Evolutionary conservation across 2,329 filamentous ascomycete genomes (phyloP), one percentile per base, ranked within the genome.

Genomic region (Talaromyces sp.): DNA sequence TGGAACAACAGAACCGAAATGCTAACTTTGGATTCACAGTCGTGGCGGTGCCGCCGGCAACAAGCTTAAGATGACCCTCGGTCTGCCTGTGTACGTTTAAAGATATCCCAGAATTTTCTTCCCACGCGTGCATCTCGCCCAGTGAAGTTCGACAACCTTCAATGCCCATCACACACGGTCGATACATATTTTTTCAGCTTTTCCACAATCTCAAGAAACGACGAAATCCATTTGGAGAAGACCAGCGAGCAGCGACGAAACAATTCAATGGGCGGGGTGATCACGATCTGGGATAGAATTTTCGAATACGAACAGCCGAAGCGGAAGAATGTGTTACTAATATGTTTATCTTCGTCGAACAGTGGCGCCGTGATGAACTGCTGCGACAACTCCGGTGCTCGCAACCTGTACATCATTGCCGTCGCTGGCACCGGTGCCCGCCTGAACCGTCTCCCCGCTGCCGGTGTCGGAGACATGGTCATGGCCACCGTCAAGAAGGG

Each of bases 401-500:
- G 91, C 72, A 97, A 97, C 84, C 85, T 99, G 67, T 99, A 97
- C 90, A 97, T 97, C 86, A 97, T 99, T 84, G 89, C 93, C 79
- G 93, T 99, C 82, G 96, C 96, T 86, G 93, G 93, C 81, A 91
- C 94, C 76, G 93, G 93, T 84, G 93, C 93, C 69, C 91, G 93
- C 70, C 88, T 97, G 71, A 97, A 97, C 88, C 87, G 93, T 79
- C 86, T 99, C 75, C 93, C 93, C 70, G 93, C 94, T 73, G 94
- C 90, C 70, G 94, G 94, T 86, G 93, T 97, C 72, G 94, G 94
- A 74, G 94, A 97, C 85, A 97, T 97, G 94, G 94, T 97, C 77
- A 97, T 99, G 92, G 93, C 93, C 67, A 97, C 94, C 68, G 94
- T 97, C 83, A 97, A 99, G 91, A 97, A 99, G 90, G 94, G 95